Base-by-base conservation (phyloP, 352 stramenopile species). In the Paralagenidium karlingii region DNA sequence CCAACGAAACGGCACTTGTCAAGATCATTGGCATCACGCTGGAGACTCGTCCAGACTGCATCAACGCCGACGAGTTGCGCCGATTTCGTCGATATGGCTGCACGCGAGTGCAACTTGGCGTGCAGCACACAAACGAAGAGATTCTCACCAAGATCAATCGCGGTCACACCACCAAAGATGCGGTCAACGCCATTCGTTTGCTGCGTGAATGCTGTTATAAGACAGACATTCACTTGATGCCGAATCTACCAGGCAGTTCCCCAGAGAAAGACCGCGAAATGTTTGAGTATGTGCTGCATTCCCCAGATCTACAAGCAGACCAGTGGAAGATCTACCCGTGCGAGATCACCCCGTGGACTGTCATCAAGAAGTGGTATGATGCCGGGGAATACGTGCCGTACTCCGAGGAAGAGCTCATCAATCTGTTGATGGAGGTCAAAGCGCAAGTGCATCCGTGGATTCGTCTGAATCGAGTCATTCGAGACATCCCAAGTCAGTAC, bases 271-370 rank as follows among this genome's bases (percentile, higher is more conserved):
- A 96, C 52, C 64, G 64, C 15, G 44, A 56, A 13, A 96, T 96
- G 87, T 96, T 96, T 47, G 70, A 94, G 13, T 84, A 86, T 30
- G 78, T 96, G 13, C 51, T 96, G 28, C 47, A 78, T 24, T 88
- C 85, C 24, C 63, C 79, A 6, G 61, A 94, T 40, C 61, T 96
- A n/a, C 85, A 96, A 50, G 83, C 84, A 1, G 87, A 96, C 45
- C 85, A 96, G 58, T 96, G 85, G 86, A 96, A 96, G 65, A 96
- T 96, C 55, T 96, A 96, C 24, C 87, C 87, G 30, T 96, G 83
- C 52, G 84, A 94, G 54, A 85, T 95, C 42, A 92, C 82, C 20
- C 82, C 82, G 1, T 95, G 81, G 81, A 89, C 76, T 1, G 70
- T 92, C 21, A 92, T 92, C 40, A 92, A 92, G 56, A 86, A 86